phyloP scores from a whole-genome alignment of 164 flowering plant genomes.

The Stephania japonica region DNA sequence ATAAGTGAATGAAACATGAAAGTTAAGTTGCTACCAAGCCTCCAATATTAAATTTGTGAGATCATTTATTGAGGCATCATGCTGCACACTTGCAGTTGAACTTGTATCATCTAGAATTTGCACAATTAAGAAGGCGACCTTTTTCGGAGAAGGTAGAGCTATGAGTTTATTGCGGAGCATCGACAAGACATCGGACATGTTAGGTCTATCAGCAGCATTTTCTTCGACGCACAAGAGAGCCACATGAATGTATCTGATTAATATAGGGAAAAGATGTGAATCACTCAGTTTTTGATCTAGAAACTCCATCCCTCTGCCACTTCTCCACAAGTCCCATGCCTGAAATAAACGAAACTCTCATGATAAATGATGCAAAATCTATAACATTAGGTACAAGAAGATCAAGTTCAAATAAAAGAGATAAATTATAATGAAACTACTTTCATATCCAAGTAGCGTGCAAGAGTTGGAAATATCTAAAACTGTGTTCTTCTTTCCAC shows the following conservation, averaged over 20 bases:
- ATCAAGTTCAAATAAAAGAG: background rate
- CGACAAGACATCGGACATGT: slow-evolving; percentile 14
- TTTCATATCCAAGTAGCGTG: slow-evolving; percentile 12
- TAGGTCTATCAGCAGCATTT: slow-evolving; percentile 12
- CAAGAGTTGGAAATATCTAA: background rate
- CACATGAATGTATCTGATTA: slow-evolving; percentile 14
- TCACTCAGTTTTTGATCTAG: background rate
- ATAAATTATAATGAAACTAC: background rate
- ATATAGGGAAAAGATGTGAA: background rate
- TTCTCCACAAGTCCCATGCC: slow-evolving; percentile 20
- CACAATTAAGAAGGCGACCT: background rate
- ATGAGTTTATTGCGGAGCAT: background rate
- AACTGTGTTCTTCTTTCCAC: slow-evolving; percentile 3
- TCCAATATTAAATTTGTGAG: background rate
- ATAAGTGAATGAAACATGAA: background rate
- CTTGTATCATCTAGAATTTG: background rate
- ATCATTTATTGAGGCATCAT: background rate
- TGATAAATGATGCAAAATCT: background rate
- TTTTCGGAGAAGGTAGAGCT: background rate
- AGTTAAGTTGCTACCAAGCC: background rate
- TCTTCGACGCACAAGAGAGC: slow-evolving; percentile 10
- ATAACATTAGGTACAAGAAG: background rate
- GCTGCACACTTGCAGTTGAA: background rate
- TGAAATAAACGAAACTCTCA: slow-evolving; percentile 1
- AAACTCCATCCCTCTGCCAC: background rate